A percentile compares a stretch with the other conserved stretches of the same genome.
These are phyloP conservation scores for Cyberlindnera xylosilytica DNA, from an alignment of 805 yeast genomes.

Conservation along the genomic window DNA sequence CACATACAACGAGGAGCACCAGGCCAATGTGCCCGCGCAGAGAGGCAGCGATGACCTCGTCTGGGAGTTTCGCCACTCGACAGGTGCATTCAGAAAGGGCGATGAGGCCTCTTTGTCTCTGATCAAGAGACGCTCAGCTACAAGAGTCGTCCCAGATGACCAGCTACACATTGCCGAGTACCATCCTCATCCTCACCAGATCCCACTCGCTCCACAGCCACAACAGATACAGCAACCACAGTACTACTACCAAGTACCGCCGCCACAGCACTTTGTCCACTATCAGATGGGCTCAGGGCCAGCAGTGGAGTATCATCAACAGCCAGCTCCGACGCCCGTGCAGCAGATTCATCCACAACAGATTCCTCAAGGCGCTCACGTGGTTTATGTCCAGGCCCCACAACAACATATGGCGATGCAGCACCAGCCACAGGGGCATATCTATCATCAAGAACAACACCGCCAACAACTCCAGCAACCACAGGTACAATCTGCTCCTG, in stretches of 20 bases:
- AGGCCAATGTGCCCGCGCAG: slow-evolving; percentile 3
- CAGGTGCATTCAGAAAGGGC: slow-evolving; percentile 69
- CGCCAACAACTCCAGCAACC: slow-evolving; percentile 10
- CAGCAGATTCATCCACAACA: slow-evolving; percentile 10
- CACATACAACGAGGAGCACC: slow-evolving; percentile 17
- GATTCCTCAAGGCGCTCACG: neutral
- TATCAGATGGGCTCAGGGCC: slow-evolving; percentile 1
- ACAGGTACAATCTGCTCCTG: slow-evolving; percentile 2
- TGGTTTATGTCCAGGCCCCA: slow-evolving; percentile 3
- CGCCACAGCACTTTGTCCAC: slow-evolving; percentile 1
- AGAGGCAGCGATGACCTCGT: slow-evolving; percentile 23
- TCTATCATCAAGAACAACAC: slow-evolving; percentile 3
- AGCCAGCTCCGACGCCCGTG: neutral
- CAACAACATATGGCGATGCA: neutral
- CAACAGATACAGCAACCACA: slow-evolving; percentile 1
- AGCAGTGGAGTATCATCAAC: neutral
- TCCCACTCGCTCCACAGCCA: neutral
- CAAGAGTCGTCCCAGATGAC: slow-evolving; percentile 19
- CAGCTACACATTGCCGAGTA: slow-evolving; percentile 13
- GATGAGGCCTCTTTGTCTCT: slow-evolving; percentile 58
- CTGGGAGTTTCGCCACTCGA: slow-evolving; percentile 85
- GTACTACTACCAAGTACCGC: slow-evolving; percentile 8
- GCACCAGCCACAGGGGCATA: neutral
- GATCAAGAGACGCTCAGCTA: slow-evolving; percentile 58
- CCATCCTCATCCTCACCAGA: slow-evolving; percentile 1